A percentile compares a stretch with the other conserved stretches of the same genome.
These are phyloP conservation scores for Olyra latifolia DNA, from an alignment of 176 grass and related monocot genomes.

Conservation along the genomic window DNA sequence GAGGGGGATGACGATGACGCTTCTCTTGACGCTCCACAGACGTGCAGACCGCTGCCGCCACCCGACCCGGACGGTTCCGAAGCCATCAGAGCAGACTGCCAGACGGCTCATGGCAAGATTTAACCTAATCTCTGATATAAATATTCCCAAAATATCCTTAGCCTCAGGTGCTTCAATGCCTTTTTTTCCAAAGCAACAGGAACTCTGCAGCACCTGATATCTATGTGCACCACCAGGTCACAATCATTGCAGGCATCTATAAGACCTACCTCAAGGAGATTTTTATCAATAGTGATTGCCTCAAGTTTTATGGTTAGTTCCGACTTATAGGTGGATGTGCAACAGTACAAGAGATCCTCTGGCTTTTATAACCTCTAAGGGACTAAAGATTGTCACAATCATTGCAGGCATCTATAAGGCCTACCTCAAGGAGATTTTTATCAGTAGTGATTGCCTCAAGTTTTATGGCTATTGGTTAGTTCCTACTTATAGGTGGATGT, in stretches of 20 bases:
- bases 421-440: not conserved
- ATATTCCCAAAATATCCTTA: not conserved
- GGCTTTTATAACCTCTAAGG: no score
- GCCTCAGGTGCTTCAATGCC: not conserved
- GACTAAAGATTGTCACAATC: no score
- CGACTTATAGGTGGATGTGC: not conserved
- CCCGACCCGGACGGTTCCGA: no score
- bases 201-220: not conserved
- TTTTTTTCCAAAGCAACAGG: not conserved
- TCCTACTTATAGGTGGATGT: no score
- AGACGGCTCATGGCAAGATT: not conserved
- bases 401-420: not conserved
- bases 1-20: no score
- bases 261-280: not conserved
- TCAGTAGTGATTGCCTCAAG: not conserved
- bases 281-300: not conserved
- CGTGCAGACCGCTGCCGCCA: no score
- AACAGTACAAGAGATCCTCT: not conserved
- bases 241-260: not conserved
- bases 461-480: no score
- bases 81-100: no score
- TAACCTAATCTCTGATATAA: not conserved
- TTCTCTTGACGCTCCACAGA: no score
- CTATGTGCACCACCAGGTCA: not conserved
- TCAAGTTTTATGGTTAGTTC: not conserved